These are phyloP conservation scores for Annulohypoxylon maeteangense DNA, from an alignment of 495 filamentous ascomycete genomes.

Conservation along the genomic window DNA sequence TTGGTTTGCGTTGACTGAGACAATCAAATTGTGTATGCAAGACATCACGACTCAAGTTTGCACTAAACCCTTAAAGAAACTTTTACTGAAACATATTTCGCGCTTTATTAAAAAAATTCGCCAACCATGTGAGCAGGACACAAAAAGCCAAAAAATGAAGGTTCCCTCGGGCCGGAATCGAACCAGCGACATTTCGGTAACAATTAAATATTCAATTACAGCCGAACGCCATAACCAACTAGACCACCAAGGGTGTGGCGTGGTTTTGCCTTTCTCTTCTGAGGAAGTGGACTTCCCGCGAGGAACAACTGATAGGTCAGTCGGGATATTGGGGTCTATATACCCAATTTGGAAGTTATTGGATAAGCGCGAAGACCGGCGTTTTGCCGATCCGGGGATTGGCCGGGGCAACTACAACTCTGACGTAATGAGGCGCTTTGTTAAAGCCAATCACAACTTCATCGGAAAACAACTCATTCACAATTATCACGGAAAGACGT, in stretches of 20 bases:
- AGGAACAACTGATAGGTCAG: conserved; percentile 11
- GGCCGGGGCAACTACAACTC: neutral
- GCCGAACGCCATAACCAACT: conserved; percentile 47
- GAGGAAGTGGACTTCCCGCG: conserved; percentile 1
- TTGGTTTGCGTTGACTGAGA: too few relatives aligned
- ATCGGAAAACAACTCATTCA: neutral
- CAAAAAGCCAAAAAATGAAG: conserved; percentile 22
- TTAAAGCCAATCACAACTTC: too few relatives aligned
- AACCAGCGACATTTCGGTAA: conserved; percentile 42
- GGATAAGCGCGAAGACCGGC: neutral
- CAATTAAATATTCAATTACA: conserved; percentile 38
- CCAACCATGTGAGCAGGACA: neutral
- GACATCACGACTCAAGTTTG: neutral
- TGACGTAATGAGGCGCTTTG: neutral
- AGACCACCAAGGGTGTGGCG: conserved; percentile 38
- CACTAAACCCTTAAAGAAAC: neutral
- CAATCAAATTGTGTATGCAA: too few relatives aligned
- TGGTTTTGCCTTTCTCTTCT: conserved; percentile 7
- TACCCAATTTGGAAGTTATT: too few relatives aligned
- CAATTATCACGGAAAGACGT: neutral
- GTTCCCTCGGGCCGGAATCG: conserved; percentile 42
- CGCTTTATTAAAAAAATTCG: neutral
- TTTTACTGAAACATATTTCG: neutral
- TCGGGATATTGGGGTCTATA: neutral
- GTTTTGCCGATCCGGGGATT: neutral